A percentile compares a stretch with the other conserved stretches of the same genome.
Evolutionary conservation across 805 yeast species (phyloP).

Genomic region (Zygoascus bituminiphila): DNA sequence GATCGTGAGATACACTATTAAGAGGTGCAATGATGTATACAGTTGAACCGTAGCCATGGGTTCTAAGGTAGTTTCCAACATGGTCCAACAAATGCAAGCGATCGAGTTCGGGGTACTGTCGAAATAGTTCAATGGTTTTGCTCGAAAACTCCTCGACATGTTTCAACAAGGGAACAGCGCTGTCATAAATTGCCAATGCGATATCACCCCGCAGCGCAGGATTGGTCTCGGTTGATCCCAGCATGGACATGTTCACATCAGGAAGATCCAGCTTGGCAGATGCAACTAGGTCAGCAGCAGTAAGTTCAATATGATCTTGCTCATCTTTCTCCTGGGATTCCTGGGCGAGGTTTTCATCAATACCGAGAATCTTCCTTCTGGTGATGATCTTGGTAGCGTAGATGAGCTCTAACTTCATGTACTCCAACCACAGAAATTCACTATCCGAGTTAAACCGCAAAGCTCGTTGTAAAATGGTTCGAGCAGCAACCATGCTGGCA

Average conservation of each 20-base stretch:
- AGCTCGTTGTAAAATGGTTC: conserved; percentile 77
- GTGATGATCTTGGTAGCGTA: conserved; percentile 77
- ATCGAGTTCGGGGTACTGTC: conserved; percentile 60
- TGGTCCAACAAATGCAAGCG: conserved; percentile 60
- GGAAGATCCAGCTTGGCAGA: conserved; percentile 59
- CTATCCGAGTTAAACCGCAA: conserved; percentile 75
- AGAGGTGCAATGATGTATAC: conserved; percentile 48
- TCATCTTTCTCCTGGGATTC: conserved; percentile 30
- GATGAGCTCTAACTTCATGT: conserved; percentile 79
- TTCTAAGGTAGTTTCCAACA: conserved; percentile 46
- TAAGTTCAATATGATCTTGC: conserved; percentile 30
- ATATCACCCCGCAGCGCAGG: conserved; percentile 72
- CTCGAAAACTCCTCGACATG: conserved; percentile 20
- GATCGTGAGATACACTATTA: conserved; percentile 40
- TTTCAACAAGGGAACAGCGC: conserved; percentile 39
- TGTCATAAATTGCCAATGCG: conserved; percentile 61
- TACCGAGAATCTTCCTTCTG: conserved; percentile 75
- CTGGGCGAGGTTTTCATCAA: conserved; percentile 47
- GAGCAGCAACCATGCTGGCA: conserved; percentile 80
- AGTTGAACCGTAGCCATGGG: conserved; percentile 29
- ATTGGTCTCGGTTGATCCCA: conserved; percentile 78
- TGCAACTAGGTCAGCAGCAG: conserved; percentile 39
- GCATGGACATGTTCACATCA: conserved; percentile 75
- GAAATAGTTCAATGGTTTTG: conserved; percentile 48
- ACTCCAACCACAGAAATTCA: conserved; percentile 68